Evolutionary conservation across 257 asterid genomes (phyloP).

Genomic region (Nicotiana otophora): DNA sequence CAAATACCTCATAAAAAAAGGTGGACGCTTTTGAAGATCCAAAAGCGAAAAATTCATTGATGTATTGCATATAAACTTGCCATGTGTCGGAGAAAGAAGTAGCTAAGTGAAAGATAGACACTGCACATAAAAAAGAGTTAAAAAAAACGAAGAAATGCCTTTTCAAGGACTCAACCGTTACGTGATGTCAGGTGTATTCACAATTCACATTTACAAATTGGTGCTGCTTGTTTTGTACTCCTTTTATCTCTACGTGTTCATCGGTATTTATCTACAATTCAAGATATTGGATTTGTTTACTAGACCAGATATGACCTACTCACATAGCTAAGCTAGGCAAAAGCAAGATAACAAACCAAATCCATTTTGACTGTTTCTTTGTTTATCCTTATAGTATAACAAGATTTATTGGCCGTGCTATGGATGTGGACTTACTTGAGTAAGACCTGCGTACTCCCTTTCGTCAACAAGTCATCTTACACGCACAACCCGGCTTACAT

Average conservation of each 20-base stretch:
- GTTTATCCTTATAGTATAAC: too few relatives aligned
- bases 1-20: neutral
- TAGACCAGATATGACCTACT: too few relatives aligned
- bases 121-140: too few relatives aligned
- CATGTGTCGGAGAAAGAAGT: neutral
- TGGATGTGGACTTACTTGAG: too few relatives aligned
- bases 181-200: neutral
- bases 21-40: neutral
- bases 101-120: neutral
- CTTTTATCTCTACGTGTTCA: neutral
- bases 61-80: neutral
- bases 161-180: neutral
- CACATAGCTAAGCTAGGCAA: too few relatives aligned
- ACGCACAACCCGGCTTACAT: too few relatives aligned
- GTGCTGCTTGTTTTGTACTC: neutral
- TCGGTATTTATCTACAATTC: neutral
- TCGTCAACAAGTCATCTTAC: too few relatives aligned
- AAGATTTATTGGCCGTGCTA: too few relatives aligned
- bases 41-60: neutral
- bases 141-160: neutral
- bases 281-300: neutral
- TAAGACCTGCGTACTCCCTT: too few relatives aligned
- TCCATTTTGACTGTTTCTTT: too few relatives aligned
- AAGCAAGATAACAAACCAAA: too few relatives aligned
- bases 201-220: neutral